Evolutionary conservation across 495 filamentous ascomycete species (phyloP).

Genomic region (Cercophora newfieldiana): DNA sequence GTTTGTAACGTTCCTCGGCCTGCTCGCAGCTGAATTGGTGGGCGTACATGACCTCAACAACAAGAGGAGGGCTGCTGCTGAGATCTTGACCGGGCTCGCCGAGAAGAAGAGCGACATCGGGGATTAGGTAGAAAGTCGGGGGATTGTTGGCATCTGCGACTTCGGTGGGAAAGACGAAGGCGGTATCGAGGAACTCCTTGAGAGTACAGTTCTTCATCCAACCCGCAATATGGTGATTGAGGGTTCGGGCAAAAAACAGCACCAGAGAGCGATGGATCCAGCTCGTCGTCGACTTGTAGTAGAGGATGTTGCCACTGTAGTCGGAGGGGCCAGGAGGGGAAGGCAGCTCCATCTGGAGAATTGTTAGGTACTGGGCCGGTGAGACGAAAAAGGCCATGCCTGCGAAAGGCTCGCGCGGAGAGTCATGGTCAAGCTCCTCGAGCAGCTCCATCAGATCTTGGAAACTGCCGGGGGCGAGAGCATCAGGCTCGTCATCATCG

Average conservation of each 20-base stretch:
- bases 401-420: not conserved
- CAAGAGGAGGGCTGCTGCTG: not conserved
- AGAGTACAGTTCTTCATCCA: not conserved
- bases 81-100: not conserved
- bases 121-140: not conserved
- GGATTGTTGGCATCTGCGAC: not conserved
- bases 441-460: not conserved
- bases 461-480: not conserved
- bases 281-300: not conserved
- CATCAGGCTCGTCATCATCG: not conserved
- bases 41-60: not conserved
- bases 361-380: not conserved
- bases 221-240: not conserved
- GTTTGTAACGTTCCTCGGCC: not conserved
- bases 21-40: not conserved
- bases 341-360: constrained; percentile 1
- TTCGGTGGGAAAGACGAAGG: not conserved
- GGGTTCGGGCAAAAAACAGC: not conserved
- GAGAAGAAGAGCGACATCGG: not conserved
- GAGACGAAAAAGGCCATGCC: not conserved
- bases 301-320: not conserved
- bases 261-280: not conserved
- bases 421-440: not conserved
- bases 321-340: not conserved
- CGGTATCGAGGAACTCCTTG: not conserved